These are phyloP conservation scores for Posidonia oceanica DNA, from an alignment of 116 monocot species.

Conservation along the genomic window DNA sequence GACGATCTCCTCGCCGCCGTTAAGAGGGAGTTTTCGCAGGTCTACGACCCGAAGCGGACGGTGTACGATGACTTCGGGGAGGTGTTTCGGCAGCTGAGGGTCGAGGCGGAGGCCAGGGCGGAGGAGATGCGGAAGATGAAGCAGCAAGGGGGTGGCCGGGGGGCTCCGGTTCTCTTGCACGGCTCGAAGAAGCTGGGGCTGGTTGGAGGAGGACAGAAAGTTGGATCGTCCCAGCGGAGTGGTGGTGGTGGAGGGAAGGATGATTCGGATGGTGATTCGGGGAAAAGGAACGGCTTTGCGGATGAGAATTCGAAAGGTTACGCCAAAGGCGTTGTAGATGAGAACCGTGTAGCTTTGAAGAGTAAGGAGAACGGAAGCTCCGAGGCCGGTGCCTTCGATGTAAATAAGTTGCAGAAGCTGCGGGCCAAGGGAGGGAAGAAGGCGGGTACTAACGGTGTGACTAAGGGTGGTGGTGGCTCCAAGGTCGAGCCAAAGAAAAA, in stretches of 20 bases:
- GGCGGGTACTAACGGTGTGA: constrained; percentile 11
- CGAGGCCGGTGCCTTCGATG: constrained; percentile 78
- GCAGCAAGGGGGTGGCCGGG: constrained; percentile 30
- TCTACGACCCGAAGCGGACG: constrained; percentile 74
- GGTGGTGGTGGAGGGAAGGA: constrained; percentile 28
- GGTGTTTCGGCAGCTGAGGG: constrained; percentile 64
- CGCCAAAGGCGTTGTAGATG: constrained; percentile 7
- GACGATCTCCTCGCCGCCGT: constrained; percentile 74
- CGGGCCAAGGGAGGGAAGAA: constrained; percentile 63
- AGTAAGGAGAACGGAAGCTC: constrained; percentile 55
- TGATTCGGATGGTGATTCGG: constrained; percentile 46
- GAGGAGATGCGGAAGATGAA: constrained; percentile 83
- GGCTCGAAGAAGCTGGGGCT: constrained; percentile 29
- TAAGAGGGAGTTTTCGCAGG: constrained; percentile 50
- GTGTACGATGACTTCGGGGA: constrained; percentile 66
- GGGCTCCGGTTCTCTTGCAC: background rate
- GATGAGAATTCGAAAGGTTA: constrained; percentile 20
- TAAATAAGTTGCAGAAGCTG: constrained; percentile 84
- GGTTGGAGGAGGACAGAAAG: constrained; percentile 8
- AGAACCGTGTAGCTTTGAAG: constrained; percentile 9
- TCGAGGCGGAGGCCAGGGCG: constrained; percentile 74
- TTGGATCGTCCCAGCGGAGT: background rate
- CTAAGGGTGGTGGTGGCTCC: constrained; percentile 9
- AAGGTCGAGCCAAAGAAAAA: constrained; percentile 57
- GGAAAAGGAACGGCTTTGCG: constrained; percentile 13